Evolutionary conservation across 208 protist species (phyloP), one percentile per base, ranked within the genome.

Genomic region (Trypanosoma avium): DNA sequence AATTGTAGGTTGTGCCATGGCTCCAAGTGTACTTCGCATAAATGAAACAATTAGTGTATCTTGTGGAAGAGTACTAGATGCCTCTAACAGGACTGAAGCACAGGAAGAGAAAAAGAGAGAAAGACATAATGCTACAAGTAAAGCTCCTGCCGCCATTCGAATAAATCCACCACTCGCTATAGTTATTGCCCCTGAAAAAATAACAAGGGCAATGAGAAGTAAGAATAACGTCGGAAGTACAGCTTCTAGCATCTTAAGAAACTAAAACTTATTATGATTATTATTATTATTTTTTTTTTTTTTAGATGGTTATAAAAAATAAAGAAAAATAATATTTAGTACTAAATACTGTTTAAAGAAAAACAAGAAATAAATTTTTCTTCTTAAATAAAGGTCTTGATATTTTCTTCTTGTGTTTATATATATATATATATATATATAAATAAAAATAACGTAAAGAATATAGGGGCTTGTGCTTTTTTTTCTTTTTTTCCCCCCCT

Each of bases 1-100:
- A 33, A 93, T 26, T 8, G 83, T 93, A 8, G 82, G 86, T 62
- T 93, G 81, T 8, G 73, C 76, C 38, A 90, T 59, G 19, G 78
- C 82, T 5, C 70, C 79, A 0, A 93, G 61, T 17, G 82, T 50
- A 30, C 65, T 68, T 30, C 73, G 67, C 33, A 83, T 4, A 50
- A 90, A 73, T 1, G 77, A 30, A 0, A 79, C 53, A 17, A 70
- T 27, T 7, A 67, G 24, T 48, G 19, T 33, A 48, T 59, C 29
- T 1, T 36, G 3, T 26, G 64, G 53, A 40, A 64, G 45, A 22
- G 60, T 50, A 42, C 49, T 58, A 8, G 69, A 49, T 15, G 53
- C 58, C 60, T 64, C 52, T 21, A 84, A 43, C 4, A 72, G 19
- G 13, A 75, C 4, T 43, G 75, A 74, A 3, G 79, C 71, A 21